phyloP scores from a whole-genome alignment of 768 basidiomycete species.

The Russula sp. region DNA sequence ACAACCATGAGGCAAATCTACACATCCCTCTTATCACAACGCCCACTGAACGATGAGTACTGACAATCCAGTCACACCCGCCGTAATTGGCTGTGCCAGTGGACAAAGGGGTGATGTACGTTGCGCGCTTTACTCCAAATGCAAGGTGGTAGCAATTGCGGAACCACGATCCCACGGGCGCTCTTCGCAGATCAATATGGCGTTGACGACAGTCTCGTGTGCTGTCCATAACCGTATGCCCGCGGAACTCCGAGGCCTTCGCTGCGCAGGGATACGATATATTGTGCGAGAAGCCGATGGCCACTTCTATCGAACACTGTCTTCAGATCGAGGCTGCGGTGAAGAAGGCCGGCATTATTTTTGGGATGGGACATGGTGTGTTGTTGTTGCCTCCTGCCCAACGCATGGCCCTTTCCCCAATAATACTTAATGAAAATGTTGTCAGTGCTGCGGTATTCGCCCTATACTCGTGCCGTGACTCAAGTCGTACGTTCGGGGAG shows the following conservation, averaged over 20 bases:
- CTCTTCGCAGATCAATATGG: conserved; percentile 55
- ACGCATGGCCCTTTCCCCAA: neutral
- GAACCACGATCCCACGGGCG: conserved; percentile 66
- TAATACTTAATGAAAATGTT: neutral
- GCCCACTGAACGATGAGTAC: conserved; percentile 30
- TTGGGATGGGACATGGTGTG: conserved; percentile 83
- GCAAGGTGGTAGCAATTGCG: conserved; percentile 81
- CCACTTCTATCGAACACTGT: conserved; percentile 69
- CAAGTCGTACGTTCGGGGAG: conserved; percentile 65
- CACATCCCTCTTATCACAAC: neutral
- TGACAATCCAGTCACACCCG: conserved; percentile 58
- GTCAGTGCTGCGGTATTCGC: conserved; percentile 84
- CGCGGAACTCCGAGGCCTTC: conserved; percentile 65
- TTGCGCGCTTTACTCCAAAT: conserved; percentile 40
- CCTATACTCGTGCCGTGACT: conserved; percentile 70
- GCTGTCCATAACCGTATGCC: conserved; percentile 82
- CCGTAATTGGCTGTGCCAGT: conserved; percentile 76
- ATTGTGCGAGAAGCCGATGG: conserved; percentile 92
- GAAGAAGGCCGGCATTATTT: conserved; percentile 66
- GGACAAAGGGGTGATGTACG: conserved; percentile 77
- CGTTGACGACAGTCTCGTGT: conserved; percentile 60
- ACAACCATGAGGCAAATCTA: no score
- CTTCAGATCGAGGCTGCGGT: conserved; percentile 71
- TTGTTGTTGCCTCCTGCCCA: conserved; percentile 24
- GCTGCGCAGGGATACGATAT: conserved; percentile 83